Evolutionary conservation across 2,329 filamentous ascomycete genomes (phyloP).

Genomic region (Plectosphaerella sp.): DNA sequence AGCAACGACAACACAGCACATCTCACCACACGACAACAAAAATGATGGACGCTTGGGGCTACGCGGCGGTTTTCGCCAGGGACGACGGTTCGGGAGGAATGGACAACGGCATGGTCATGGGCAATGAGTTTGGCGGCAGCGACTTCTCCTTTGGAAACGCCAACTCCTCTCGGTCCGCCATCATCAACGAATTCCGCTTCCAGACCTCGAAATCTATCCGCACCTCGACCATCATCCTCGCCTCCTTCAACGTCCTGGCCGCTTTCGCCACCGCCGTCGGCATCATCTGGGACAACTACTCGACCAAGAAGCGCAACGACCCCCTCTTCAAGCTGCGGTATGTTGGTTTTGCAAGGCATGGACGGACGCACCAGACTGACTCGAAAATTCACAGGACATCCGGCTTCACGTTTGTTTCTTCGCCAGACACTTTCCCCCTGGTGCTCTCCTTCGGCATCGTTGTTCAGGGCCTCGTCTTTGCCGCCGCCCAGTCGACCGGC

Average conservation of each 20-base stretch:
- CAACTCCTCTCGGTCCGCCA: slow-evolving; percentile 37
- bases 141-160: slow-evolving; percentile 22
- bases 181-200: slow-evolving; percentile 48
- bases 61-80: slow-evolving; percentile 19
- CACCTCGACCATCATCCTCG: slow-evolving; percentile 57
- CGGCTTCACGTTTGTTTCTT: slow-evolving; percentile 37
- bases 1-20: too few species aligned
- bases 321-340: slow-evolving; percentile 37
- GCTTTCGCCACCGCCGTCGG: slow-evolving; percentile 51
- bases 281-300: slow-evolving; percentile 54
- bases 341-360: not conserved
- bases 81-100: slow-evolving; percentile 16
- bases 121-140: slow-evolving; percentile 20
- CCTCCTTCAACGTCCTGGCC: slow-evolving; percentile 55
- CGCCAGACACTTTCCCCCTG: slow-evolving; percentile 50
- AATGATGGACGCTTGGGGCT: slow-evolving; percentile 15
- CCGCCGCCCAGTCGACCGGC: slow-evolving; percentile 51
- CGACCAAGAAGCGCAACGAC: slow-evolving; percentile 34
- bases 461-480: slow-evolving; percentile 54
- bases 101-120: slow-evolving; percentile 18
- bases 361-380: not conserved
- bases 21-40: not conserved
- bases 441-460: slow-evolving; percentile 53
- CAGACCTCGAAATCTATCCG: slow-evolving; percentile 52
- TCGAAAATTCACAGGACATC: slow-evolving; percentile 21